Conservation (phyloP, 306 rosid species). For the Carpinus fangiana region DNA sequence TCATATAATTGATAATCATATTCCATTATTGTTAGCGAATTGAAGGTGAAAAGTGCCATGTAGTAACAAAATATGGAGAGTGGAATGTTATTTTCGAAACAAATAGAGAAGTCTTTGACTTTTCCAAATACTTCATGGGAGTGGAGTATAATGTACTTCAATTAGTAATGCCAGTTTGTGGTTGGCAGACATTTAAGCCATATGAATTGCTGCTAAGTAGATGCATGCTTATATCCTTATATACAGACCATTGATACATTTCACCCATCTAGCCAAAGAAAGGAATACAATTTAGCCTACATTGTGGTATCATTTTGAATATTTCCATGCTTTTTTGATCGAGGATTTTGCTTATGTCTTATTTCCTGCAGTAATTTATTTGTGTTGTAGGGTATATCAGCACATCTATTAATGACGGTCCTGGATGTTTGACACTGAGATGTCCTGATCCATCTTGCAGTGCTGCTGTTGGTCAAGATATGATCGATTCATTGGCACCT, state of each 20-base stretch:
- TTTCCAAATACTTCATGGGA: background rate
- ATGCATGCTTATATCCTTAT: background rate
- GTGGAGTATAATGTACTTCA: background rate
- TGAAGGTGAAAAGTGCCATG: background rate
- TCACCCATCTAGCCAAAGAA: background rate
- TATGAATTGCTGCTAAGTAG: background rate
- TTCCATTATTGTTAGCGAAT: background rate
- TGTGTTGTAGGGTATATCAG: slow-evolving; percentile 48
- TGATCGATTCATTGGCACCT: slow-evolving; percentile 52
- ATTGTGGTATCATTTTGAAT: background rate
- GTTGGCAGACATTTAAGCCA: background rate
- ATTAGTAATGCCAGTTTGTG: background rate
- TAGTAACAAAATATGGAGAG: background rate
- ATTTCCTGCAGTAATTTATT: slow-evolving; percentile 1
- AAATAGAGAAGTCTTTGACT: background rate
- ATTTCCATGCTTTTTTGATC: slow-evolving; percentile 17
- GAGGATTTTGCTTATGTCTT: slow-evolving; percentile 3
- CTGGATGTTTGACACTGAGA: slow-evolving; percentile 76
- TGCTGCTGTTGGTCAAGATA: slow-evolving; percentile 70
- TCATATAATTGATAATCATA: background rate
- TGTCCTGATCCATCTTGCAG: slow-evolving; percentile 81
- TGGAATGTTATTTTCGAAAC: background rate
- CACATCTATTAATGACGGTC: slow-evolving; percentile 74
- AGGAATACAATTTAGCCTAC: background rate
- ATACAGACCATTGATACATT: background rate